Base-by-base conservation (phyloP, 345 rosid species). In the Heritiera fomes region DNA sequence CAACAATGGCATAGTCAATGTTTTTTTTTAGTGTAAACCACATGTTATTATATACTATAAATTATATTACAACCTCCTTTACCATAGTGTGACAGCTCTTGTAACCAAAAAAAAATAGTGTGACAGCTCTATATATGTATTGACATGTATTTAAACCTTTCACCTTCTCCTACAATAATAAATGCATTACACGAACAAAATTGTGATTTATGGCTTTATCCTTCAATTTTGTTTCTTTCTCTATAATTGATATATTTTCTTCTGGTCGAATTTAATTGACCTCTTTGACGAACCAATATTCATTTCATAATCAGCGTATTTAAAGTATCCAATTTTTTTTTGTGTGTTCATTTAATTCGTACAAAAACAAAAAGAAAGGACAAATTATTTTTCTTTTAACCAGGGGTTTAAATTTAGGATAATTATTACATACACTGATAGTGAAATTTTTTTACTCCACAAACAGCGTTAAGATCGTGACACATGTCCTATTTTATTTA, bases 161-260 rank as follows among this genome's bases (percentile, higher is more conserved):
- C 79, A 62, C 47, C 80, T 76, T 68, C 78, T 74, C 46, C 64
- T 23, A 23, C 28, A 38, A 17, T 77, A 78, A 75, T 84, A 86
- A 86, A 86, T 86, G 89, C 84, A 45, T 73, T 62, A 62, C 63
- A 77, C 77, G 50, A 75, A 81, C 38, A 34, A 34, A 78, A 61
- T 47, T 23, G 62, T 40, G 23, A 75, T 8, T 80, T 71, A 59
- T 76, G 43, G 65, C 67, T 34, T 83, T 73, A 73, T 71, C 61
- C 75, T 71, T 32, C 75, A 32, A 32, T 71, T 50, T 71, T 71
- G 75, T 71, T 50, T 34, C 60, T 1, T 71, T 71, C 75, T 72
- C 59, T 72, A 72, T 34, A 53, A 50, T 50, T 34, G 66, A 62
- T 41, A 62, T 61, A 60, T 60, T 60, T 60, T 60, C 64, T 60